Conservation (phyloP, 495 filamentous ascomycete species). For the Penicillium dipodomyicola region DNA sequence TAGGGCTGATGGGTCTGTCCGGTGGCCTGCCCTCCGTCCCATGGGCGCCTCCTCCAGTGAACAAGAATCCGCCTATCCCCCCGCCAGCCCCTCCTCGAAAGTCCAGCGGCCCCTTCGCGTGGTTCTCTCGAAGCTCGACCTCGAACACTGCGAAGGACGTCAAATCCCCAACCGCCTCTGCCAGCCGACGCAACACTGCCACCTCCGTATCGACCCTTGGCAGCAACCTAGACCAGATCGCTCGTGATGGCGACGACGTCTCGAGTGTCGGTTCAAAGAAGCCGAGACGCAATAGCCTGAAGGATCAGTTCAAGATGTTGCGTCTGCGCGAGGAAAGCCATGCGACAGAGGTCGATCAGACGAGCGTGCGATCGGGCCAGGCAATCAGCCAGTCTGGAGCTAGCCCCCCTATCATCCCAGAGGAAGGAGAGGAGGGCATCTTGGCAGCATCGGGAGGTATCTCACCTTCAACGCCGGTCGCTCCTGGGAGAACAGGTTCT, state of each 20-base stretch:
- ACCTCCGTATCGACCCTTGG: conserved; percentile 70
- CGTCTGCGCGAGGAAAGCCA: conserved; percentile 76
- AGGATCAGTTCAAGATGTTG: conserved; percentile 82
- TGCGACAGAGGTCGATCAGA: conserved; percentile 43
- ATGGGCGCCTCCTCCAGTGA: conserved; percentile 45
- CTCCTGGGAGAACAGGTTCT: conserved; percentile 68
- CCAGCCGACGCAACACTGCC: conserved; percentile 64
- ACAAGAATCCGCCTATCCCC: conserved; percentile 40
- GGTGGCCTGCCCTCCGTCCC: conserved; percentile 51
- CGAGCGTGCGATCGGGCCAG: conserved; percentile 36
- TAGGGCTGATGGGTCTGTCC: conserved; percentile 50
- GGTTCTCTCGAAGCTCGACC: conserved; percentile 74
- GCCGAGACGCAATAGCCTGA: conserved; percentile 64
- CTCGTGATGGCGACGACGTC: conserved; percentile 60
- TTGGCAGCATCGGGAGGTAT: conserved; percentile 22
- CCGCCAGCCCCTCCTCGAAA: conserved; percentile 57
- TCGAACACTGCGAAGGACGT: conserved; percentile 53
- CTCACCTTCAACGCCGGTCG: conserved; percentile 48
- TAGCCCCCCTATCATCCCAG: conserved; percentile 54
- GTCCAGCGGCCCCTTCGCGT: conserved; percentile 76
- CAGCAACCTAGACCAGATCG: conserved; percentile 71
- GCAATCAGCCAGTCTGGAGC: conserved; percentile 50
- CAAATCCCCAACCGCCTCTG: conserved; percentile 47
- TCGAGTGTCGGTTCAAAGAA: conserved; percentile 43
- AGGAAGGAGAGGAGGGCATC: conserved; percentile 51